These are phyloP conservation scores for Boletus pseudopeckii DNA, from an alignment of 768 basidiomycete genomes.

Conservation along the genomic window DNA sequence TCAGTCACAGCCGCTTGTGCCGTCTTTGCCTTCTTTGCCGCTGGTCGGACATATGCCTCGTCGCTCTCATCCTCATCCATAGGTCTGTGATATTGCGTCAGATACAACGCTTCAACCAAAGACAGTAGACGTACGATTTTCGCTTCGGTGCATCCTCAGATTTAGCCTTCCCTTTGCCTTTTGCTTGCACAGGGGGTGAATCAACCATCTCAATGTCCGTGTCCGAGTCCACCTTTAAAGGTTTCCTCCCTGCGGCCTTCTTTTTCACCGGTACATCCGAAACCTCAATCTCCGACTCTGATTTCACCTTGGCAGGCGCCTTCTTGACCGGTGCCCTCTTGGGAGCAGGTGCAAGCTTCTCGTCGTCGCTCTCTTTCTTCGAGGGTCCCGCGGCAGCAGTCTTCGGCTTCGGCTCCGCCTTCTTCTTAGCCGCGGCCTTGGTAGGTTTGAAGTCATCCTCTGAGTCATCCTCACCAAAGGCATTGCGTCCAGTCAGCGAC, in stretches of 20 bases:
- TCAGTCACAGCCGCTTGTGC: slow-evolving; percentile 48
- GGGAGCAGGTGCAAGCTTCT: slow-evolving; percentile 23
- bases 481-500: slow-evolving; percentile 43
- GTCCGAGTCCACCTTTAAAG: slow-evolving; percentile 35
- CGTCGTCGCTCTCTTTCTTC: slow-evolving; percentile 44
- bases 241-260: slow-evolving; percentile 20
- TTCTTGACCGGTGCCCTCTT: slow-evolving; percentile 35
- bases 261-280: slow-evolving; percentile 25
- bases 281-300: slow-evolving; percentile 39
- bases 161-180: slow-evolving; percentile 46
- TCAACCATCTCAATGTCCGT: slow-evolving; percentile 35
- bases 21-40: slow-evolving; percentile 50
- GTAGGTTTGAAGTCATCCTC: slow-evolving; percentile 57
- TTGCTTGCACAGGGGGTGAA: slow-evolving; percentile 25
- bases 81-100: slow-evolving; percentile 20
- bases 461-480: slow-evolving; percentile 35
- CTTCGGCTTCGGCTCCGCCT: slow-evolving; percentile 28
- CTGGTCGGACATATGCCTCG: slow-evolving; percentile 42
- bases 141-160: slow-evolving; percentile 47
- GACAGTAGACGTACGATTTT: slow-evolving; percentile 52
- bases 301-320: slow-evolving; percentile 32
- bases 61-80: slow-evolving; percentile 37
- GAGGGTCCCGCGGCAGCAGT: slow-evolving; percentile 37
- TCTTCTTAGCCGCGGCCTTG: slow-evolving; percentile 43
- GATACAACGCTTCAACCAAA: slow-evolving; percentile 2